These are phyloP conservation scores for Musa acuminata DNA, from an alignment of 176 grass and related monocot species.

Conservation along the genomic window DNA sequence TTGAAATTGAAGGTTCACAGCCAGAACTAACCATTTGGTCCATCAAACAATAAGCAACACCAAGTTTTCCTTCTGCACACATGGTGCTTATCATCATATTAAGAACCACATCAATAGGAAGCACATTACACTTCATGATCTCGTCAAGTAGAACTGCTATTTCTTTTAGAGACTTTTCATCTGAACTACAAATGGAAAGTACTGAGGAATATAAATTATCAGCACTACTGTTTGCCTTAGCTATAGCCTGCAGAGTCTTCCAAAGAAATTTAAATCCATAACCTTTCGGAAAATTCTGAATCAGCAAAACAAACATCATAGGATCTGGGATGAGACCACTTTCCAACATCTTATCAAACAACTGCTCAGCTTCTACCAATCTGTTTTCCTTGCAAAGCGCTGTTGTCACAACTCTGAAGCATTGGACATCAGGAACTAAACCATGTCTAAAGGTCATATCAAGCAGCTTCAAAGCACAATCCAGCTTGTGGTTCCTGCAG, in stretches of 20 bases:
- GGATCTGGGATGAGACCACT: slow-evolving; percentile 11
- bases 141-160: slow-evolving; percentile 17
- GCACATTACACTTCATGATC: slow-evolving; percentile 25
- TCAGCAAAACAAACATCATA: slow-evolving; percentile 14
- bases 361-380: slow-evolving; percentile 11
- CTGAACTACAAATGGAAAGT: slow-evolving; percentile 4
- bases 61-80: slow-evolving; percentile 24
- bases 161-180: slow-evolving; percentile 23
- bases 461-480: slow-evolving; percentile 15
- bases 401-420: slow-evolving; percentile 8
- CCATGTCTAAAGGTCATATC: neutral
- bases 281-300: slow-evolving; percentile 5
- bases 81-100: slow-evolving; percentile 31
- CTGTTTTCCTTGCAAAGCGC: slow-evolving; percentile 11
- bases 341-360: slow-evolving; percentile 19
- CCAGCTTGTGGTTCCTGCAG: slow-evolving; percentile 19
- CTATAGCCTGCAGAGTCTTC: slow-evolving; percentile 16
- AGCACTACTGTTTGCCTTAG: slow-evolving; percentile 1
- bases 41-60: slow-evolving; percentile 25
- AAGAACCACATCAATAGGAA: slow-evolving; percentile 25
- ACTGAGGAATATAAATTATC: neutral
- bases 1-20: slow-evolving; percentile 25
- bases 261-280: neutral
- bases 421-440: slow-evolving; percentile 12
- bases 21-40: slow-evolving; percentile 30